Base-by-base conservation (phyloP, 768 basidiomycete genomes). In the Kwoniella bestiolae region DNA sequence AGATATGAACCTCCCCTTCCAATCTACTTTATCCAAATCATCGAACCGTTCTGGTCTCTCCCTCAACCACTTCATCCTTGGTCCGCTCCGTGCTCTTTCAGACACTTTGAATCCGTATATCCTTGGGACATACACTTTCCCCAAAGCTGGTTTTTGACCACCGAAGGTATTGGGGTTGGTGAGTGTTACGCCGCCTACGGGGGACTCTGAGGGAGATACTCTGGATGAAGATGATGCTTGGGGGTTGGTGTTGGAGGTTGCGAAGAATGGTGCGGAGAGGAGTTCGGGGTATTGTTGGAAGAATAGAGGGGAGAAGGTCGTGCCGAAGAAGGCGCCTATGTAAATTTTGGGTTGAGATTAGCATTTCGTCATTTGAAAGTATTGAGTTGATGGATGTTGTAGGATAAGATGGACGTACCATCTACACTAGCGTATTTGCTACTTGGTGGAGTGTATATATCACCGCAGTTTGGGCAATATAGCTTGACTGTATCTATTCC, bases 321-420 rank as follows among this genome's bases (percentile, higher is more conserved):
- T 98, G 23, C 96, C 96, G 83, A 99, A 99, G 84, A 97, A 99
- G 11, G 96, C 96, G 68, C 95, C 94, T 97, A n/a, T n/a, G n/a
- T n/a, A n/a, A n/a, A n/a, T n/a, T n/a, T n/a, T n/a, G n/a, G n/a
- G n/a, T n/a, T n/a, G n/a, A n/a, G n/a, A n/a, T n/a, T n/a, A n/a
- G n/a, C n/a, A n/a, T n/a, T n/a, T n/a, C n/a, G n/a, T n/a, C n/a
- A n/a, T n/a, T n/a, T n/a, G 16, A 16, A 50, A 5, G 47, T 23
- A 50, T 50, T n/a, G n/a, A n/a, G n/a, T n/a, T n/a, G n/a, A n/a
- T n/a, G n/a, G n/a, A n/a, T n/a, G n/a, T n/a, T 12, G 9, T 25
- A 23, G 26, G 35, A 5, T 44, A 49, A 18, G 18, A 11, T 41
- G 38, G 38, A 41, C 18, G 18, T 26, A 91, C 94, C 96, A 82